Conservation (phyloP, 2,329 filamentous ascomycete genomes). For the Pestalotiopsis sp. region DNA sequence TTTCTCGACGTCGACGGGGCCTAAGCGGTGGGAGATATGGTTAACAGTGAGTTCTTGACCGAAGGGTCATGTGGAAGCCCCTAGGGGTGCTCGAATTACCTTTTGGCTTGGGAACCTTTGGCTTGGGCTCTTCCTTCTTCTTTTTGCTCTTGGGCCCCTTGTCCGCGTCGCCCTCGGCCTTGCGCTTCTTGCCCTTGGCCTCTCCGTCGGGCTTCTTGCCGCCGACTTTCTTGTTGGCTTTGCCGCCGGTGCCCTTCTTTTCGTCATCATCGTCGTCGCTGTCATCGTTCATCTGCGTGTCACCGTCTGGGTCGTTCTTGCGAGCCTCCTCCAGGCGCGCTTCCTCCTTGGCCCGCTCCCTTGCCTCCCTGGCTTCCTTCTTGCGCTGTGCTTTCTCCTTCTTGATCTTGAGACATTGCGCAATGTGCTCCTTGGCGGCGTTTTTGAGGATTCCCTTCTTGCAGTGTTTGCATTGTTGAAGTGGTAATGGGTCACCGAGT, state of each 20-base stretch:
- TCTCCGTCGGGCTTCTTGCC: constrained; percentile 67
- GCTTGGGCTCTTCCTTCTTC: constrained; percentile 90
- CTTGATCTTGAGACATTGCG: constrained; percentile 81
- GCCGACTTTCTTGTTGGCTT: constrained; percentile 62
- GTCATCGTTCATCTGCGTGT: constrained; percentile 40
- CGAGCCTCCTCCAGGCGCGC: constrained; percentile 59
- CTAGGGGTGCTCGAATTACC: constrained; percentile 43
- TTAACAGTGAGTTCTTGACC: constrained; percentile 6
- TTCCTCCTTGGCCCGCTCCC: constrained; percentile 67
- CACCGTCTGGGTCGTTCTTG: constrained; percentile 50
- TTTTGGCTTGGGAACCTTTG: constrained; percentile 83
- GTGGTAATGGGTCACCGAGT: constrained; percentile 77
- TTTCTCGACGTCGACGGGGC: constrained; percentile 89
- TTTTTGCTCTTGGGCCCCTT: constrained; percentile 89
- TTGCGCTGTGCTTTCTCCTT: constrained; percentile 79
- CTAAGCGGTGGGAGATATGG: constrained; percentile 35
- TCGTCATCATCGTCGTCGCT: constrained; percentile 52
- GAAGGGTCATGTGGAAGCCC: constrained; percentile 7
- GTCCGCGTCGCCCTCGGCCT: constrained; percentile 74
- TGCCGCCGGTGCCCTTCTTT: constrained; percentile 45
- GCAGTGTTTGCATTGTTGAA: constrained; percentile 90
- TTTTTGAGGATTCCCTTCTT: constrained; percentile 83
- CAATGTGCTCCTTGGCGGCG: constrained; percentile 78
- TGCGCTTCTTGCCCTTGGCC: constrained; percentile 76
- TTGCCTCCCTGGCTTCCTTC: constrained; percentile 73